phyloP scores from a whole-genome alignment of 164 flowering plant species.

The Magnolia kwangsiensis region DNA sequence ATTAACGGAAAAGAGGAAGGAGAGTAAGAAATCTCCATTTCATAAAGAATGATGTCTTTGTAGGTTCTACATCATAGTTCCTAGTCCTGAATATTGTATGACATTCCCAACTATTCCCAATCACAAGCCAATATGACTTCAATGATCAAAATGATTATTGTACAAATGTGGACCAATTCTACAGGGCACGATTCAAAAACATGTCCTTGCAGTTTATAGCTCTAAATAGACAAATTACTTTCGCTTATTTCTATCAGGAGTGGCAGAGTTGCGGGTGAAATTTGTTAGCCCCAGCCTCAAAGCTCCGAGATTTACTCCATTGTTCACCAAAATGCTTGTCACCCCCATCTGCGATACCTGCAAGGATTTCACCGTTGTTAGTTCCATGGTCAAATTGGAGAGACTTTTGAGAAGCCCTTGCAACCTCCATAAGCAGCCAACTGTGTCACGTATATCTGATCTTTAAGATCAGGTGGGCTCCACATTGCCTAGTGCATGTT shows the following conservation, averaged over 20 bases:
- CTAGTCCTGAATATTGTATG: neutral
- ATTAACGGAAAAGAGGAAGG: neutral
- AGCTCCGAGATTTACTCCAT: constrained; percentile 76
- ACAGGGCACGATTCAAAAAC: neutral
- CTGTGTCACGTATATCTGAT: too few relatives aligned
- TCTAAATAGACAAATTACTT: neutral
- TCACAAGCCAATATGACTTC: neutral
- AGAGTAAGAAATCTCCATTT: neutral
- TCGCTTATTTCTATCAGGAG: constrained; percentile 21
- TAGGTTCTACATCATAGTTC: neutral
- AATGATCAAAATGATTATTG: neutral
- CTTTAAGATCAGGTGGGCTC: too few relatives aligned
- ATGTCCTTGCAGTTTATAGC: neutral
- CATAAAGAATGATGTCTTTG: neutral
- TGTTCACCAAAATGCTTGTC: constrained; percentile 70
- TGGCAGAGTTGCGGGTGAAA: constrained; percentile 40
- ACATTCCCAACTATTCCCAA: neutral
- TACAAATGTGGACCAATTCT: too few relatives aligned
- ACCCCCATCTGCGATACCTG: constrained; percentile 92
- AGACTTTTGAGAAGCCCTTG: neutral
- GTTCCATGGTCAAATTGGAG: neutral
- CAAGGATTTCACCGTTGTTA: neutral
- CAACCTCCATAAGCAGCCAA: too few relatives aligned
- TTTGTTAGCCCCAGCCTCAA: constrained; percentile 60
- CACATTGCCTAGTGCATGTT: too few relatives aligned